phyloP scores from a whole-genome alignment of 495 filamentous ascomycete genomes.

The Cryomyces minteri region DNA sequence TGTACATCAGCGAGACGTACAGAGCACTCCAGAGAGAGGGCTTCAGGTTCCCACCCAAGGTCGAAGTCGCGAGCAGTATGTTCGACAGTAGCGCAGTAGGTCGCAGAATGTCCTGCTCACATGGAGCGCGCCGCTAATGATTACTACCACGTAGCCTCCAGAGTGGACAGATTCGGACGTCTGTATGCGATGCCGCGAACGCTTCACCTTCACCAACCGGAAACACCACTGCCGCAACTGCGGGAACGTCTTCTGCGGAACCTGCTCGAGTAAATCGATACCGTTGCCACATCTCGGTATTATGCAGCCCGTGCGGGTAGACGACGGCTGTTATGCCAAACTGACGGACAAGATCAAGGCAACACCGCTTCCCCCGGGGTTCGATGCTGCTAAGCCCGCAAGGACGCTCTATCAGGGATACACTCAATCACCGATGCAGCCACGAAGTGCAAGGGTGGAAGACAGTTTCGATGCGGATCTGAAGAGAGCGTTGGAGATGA shows the following conservation, averaged over 20 bases:
- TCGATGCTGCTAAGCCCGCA: constrained; percentile 26
- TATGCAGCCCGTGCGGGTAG: constrained; percentile 78
- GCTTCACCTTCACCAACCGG: constrained; percentile 93
- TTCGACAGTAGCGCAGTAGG: constrained; percentile 88
- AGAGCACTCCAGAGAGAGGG: constrained; percentile 63
- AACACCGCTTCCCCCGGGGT: constrained; percentile 20
- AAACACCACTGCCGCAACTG: constrained; percentile 98
- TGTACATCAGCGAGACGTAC: constrained; percentile 79
- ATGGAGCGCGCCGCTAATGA: not conserved
- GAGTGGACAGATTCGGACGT: constrained; percentile 98
- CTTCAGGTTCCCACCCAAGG: constrained; percentile 74
- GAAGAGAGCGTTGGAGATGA: constrained; percentile 86
- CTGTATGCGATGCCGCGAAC: constrained; percentile 89
- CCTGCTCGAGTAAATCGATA: constrained; percentile 78
- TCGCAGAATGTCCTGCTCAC: constrained; percentile 5
- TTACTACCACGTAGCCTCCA: constrained; percentile 48
- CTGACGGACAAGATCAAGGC: constrained; percentile 53
- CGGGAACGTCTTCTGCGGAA: constrained; percentile 86
- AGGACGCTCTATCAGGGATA: constrained; percentile 33
- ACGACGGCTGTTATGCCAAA: constrained; percentile 86
- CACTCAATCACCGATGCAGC: constrained; percentile 52
- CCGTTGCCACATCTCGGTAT: constrained; percentile 89
- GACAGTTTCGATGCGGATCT: constrained; percentile 92
- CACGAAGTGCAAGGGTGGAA: constrained; percentile 63
- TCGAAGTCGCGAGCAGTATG: constrained; percentile 83